phyloP scores from a whole-genome alignment of 495 filamentous ascomycete genomes.

The Penicillium chermesinum region DNA sequence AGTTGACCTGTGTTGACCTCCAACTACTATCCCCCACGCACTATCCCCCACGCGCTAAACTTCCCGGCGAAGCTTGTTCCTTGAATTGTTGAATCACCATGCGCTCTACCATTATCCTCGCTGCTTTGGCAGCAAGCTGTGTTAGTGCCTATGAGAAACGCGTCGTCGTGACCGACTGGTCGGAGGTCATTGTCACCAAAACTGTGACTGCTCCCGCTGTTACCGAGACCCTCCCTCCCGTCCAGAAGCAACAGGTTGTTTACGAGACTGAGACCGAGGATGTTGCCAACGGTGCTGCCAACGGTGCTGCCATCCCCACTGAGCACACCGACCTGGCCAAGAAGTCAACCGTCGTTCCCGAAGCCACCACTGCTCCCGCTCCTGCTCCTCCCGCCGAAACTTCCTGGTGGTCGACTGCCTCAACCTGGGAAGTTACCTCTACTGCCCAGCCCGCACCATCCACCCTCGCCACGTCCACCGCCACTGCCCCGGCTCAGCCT shows the following conservation, averaged over 20 bases:
- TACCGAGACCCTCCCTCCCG: conserved; percentile 12
- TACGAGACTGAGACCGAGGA: conserved; percentile 3
- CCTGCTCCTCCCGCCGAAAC: conserved; percentile 5
- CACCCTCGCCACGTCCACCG: conserved; percentile 19
- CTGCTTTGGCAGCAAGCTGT: conserved; percentile 56
- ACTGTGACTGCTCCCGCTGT: conserved; percentile 50
- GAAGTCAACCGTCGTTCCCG: conserved; percentile 20
- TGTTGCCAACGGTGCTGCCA: too few species aligned
- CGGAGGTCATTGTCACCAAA: conserved; percentile 55
- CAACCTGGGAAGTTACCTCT: conserved; percentile 15
- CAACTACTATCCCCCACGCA: not conserved
- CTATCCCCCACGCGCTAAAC: conserved; percentile 14
- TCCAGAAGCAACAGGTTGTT: conserved; percentile 12
- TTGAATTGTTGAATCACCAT: conserved; percentile 44
- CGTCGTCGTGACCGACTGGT: conserved; percentile 49
- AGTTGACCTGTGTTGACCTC: conserved; percentile 38
- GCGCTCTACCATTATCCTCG: conserved; percentile 61
- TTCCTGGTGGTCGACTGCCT: conserved; percentile 13
- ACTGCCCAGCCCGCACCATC: not conserved
- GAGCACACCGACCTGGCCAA: conserved; percentile 10
- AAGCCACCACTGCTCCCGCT: conserved; percentile 9
- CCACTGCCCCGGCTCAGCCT: conserved; percentile 20
- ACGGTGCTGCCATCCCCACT: conserved; percentile 8
- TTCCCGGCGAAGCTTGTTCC: conserved; percentile 38
- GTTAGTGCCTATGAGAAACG: conserved; percentile 55